These are phyloP conservation scores for Solanum sitiens DNA, from an alignment of 257 asterid genomes.

Conservation along the genomic window DNA sequence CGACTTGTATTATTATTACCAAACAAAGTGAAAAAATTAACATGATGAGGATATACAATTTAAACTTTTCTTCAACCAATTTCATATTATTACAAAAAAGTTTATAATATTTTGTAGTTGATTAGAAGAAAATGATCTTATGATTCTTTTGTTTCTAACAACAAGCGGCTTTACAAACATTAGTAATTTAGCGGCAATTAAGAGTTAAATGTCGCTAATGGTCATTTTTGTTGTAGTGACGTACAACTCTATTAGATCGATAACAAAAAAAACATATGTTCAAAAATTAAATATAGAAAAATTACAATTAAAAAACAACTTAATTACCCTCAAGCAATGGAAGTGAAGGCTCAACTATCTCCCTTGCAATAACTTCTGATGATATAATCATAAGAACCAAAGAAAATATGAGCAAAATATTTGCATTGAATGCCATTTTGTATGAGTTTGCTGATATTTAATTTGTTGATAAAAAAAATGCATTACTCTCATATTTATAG, in stretches of 20 bases:
- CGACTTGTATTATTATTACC: neutral
- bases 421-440: neutral
- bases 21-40: neutral
- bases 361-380: neutral
- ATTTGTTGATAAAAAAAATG: neutral
- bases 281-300: neutral
- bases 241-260: neutral
- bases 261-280: neutral
- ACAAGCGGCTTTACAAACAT: neutral
- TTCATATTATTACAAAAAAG: neutral
- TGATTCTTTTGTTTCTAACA: neutral
- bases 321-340: neutral
- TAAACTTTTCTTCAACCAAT: neutral
- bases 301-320: neutral
- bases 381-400: neutral
- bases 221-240: too few relatives aligned
- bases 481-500: neutral
- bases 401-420: neutral
- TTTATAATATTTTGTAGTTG: neutral
- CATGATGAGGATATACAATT: neutral
- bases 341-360: neutral
- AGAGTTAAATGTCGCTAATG: too few relatives aligned
- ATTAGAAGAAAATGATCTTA: neutral
- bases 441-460: neutral
- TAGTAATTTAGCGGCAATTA: too few relatives aligned